A percentile compares a stretch with the other conserved stretches of the same genome.
Conservation (phyloP, 75 land plant genomes). For the Pinus taeda region DNA sequence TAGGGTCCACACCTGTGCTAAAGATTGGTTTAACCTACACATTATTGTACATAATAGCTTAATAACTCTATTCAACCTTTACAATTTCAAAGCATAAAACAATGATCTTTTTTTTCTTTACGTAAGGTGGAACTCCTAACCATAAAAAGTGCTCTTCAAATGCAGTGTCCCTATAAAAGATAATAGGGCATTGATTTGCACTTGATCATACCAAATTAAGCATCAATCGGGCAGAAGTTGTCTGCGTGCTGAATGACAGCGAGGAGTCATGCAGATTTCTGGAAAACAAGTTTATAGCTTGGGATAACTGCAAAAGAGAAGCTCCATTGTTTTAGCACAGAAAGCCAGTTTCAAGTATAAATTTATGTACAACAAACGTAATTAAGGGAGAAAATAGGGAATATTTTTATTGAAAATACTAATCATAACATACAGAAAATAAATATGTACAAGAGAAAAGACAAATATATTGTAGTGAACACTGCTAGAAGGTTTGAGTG, state of each 20-base stretch:
- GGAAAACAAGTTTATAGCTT: conserved; percentile 92
- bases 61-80: not conserved
- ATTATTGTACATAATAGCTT: not conserved
- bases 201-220: conserved; percentile 78
- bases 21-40: conserved; percentile 90
- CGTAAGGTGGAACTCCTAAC: not conserved
- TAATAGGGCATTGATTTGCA: not conserved
- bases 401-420: too few relatives aligned
- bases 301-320: conserved; percentile 73
- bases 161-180: not conserved
- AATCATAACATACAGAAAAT: too few relatives aligned
- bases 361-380: too few relatives aligned
- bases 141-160: conserved; percentile 2
- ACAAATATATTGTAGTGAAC: too few relatives aligned
- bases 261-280: conserved; percentile 97
- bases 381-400: too few relatives aligned
- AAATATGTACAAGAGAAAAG: too few relatives aligned
- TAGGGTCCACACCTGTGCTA: conserved; percentile 72
- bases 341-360: too few relatives aligned
- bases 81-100: not conserved
- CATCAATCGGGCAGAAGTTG: conserved; percentile 98
- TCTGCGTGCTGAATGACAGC: conserved; percentile 82
- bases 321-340: not conserved
- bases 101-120: not conserved
- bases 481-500: too few relatives aligned